Percentiles rank a stretch among this genome's conserved stretches.
These are phyloP conservation scores for Stephania cephalantha DNA, from an alignment of 164 flowering plant genomes.

Conservation along the genomic window DNA sequence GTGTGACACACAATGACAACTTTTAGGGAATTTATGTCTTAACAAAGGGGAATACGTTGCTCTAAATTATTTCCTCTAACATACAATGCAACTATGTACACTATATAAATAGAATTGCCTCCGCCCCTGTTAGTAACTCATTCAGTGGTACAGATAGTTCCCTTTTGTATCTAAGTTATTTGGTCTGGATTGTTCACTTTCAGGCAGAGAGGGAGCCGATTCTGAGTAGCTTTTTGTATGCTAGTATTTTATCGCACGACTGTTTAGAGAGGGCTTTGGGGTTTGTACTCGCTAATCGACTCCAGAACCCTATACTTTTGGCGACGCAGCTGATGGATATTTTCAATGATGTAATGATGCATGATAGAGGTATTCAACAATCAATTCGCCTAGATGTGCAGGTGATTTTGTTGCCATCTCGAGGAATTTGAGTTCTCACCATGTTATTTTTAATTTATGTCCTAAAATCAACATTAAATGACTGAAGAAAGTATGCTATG, in stretches of 20 bases:
- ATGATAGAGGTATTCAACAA: conserved; percentile 54
- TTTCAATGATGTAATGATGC: conserved; percentile 53
- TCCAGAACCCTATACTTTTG: conserved; percentile 64
- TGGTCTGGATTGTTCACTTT: neutral
- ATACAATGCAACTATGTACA: too few species aligned
- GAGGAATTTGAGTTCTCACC: conserved; percentile 11
- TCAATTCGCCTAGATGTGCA: conserved; percentile 75
- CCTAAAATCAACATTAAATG: neutral
- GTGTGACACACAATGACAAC: too few species aligned
- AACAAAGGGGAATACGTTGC: too few species aligned
- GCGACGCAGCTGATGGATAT: conserved; percentile 77
- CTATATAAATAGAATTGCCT: too few species aligned
- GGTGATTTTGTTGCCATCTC: conserved; percentile 31
- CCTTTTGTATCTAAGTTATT: too few species aligned
- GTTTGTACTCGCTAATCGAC: conserved; percentile 76
- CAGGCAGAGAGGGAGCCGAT: conserved; percentile 93
- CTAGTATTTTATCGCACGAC: conserved; percentile 68
- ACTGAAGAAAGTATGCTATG: neutral
- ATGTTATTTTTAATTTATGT: neutral
- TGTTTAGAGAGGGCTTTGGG: conserved; percentile 74
- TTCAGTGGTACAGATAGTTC: too few species aligned
- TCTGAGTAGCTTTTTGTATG: conserved; percentile 79
- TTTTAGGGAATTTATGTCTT: too few species aligned
- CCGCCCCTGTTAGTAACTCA: too few species aligned
- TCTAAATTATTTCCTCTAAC: too few species aligned